Evolutionary conservation across 306 rosid species (phyloP), one percentile per base, ranked within the genome.

Genomic region (Prunus fruticosa): DNA sequence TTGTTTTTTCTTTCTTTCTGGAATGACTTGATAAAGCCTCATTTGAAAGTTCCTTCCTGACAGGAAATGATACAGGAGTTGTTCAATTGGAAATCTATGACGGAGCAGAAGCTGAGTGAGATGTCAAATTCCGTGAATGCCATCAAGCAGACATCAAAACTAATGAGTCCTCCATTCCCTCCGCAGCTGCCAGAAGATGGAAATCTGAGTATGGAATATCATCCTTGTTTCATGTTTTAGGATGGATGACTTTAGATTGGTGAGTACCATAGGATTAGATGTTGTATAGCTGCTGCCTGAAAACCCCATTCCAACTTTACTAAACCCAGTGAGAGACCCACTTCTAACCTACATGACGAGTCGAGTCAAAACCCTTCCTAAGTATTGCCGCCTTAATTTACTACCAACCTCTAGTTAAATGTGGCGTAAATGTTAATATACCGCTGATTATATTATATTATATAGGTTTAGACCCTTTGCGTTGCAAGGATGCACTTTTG

Each of bases 61-160:
- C 96, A 90, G 96, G 98, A 90, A 74, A 89, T 85, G 94, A 79
- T 88, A 73, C 77, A 73, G 88, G 97, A 93, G 82, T 80, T 90
- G 70, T 80, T 80, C 62, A 90, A 84, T 79, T 93, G 98, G 98
- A 93, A 86, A 84, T 93, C 91, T 72, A 81, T 83, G 79, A 84
- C 78, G 80, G 98, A 93, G 81, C 89, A 85, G 84, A 91, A 85
- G 88, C 80, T 93, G 76, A 50, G 75, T 75, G 94, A 90, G 78
- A 50, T 93, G 63, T 80, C 92, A 47, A 86, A 89, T 82, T 67
- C 86, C 19, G 86, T 90, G 79, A 79, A 66, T 80, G 86, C 86
- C 75, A 82, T 89, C 43, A 64, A 67, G 87, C 87, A 87, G 85
- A 79, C 86, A 47, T 58, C 84, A 47, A 77, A 67, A 76, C 72